Evolutionary conservation across 495 filamentous ascomycete species (phyloP), one percentile per base, ranked within the genome.

Genomic region (Hypoxylon perforatum): DNA sequence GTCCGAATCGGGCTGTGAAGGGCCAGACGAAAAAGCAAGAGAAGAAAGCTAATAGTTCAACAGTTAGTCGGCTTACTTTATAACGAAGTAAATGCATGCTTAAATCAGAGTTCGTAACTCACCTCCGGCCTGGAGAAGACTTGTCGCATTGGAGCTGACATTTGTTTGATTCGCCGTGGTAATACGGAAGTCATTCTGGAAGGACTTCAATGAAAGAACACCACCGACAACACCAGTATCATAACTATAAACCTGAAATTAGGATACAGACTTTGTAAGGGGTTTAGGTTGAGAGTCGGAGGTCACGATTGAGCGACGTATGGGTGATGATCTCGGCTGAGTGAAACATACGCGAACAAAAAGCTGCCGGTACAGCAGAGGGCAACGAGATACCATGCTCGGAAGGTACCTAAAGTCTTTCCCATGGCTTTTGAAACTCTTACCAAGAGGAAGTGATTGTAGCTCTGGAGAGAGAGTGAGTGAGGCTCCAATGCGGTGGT

Each of bases 221-320:
- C 79, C 80, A 51, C 86, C 82, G 78, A 88, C 85, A 4, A 88
- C 84, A 70, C 85, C 85, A 5, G 85, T 87, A 66, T 88, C 85
- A 74, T 85, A 87, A 23, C 63, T 66, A 55, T 23, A 35, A 12
- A 47, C 30, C 3, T 19, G 36, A 21, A 1, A 39, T 41, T 9
- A 53, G 54, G 7, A 8, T 22, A 22, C 11, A 9, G n/a, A 14
- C 17, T 30, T n/a, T 21, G 9, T 14, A 50, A 25, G 30, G 30
- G 30, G 30, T 9, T 33, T 33, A 35, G 10, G 22, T 19, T 12
- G 19, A 48, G 18, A 41, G n/a, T 22, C 17, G 14, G 12, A 41
- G 4, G 38, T 35, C 41, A 18, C 1, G 7, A 17, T 21, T 14
- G 15, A 41, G 47, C 1, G 1, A 17, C 35, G 51, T 6, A 49